Conservation (phyloP, 176 grass and related monocot species). For the Poa pratensis region DNA sequence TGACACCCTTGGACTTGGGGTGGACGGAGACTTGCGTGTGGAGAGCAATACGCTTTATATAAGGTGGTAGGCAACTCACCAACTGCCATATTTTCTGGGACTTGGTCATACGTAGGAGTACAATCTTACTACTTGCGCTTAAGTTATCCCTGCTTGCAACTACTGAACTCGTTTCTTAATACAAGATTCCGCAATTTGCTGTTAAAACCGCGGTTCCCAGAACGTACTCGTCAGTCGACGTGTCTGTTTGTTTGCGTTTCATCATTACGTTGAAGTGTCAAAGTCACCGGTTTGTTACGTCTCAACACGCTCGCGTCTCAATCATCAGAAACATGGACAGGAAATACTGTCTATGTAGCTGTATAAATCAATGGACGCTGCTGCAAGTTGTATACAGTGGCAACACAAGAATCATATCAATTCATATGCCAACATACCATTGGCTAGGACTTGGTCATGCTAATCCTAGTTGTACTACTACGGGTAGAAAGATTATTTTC, state of each 20-base stretch:
- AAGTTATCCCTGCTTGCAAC: not conserved
- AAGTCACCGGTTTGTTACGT: not conserved
- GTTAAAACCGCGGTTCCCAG: not conserved
- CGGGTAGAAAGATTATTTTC: not conserved
- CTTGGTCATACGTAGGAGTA: slow-evolving; percentile 29
- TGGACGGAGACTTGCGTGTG: too few relatives aligned
- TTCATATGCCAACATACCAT: not conserved
- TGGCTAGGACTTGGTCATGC: not conserved
- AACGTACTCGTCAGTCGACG: not conserved
- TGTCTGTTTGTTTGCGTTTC: not conserved
- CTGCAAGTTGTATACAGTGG: slow-evolving; percentile 17
- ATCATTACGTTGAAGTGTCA: not conserved
- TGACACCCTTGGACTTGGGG: not conserved
- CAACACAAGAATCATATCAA: not conserved
- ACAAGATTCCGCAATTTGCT: slow-evolving; percentile 19
- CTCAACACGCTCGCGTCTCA: not conserved
- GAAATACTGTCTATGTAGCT: not conserved
- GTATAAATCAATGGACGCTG: not conserved
- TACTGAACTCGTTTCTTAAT: not conserved
- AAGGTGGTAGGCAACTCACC: not conserved
- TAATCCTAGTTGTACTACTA: not conserved
- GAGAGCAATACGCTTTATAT: not conserved
- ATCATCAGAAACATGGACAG: not conserved
- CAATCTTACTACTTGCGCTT: not conserved
- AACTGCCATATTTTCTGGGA: not conserved